phyloP scores from a whole-genome alignment of 331 rosid genomes.

The Spiraea crenata region DNA sequence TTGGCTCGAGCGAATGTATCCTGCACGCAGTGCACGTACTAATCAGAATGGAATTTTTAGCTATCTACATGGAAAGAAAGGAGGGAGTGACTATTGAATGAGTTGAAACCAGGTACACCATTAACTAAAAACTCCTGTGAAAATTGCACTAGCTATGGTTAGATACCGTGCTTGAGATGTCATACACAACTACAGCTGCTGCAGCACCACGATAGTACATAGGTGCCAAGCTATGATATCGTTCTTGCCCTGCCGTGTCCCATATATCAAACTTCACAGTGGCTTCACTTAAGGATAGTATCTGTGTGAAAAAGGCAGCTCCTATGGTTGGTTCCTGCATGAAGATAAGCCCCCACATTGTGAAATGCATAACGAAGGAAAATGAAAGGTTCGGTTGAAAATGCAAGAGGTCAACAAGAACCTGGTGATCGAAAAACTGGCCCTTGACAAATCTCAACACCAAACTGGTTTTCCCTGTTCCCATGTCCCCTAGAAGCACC shows the following conservation, averaged over 20 bases:
- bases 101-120: neutral
- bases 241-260: slow-evolving; percentile 78
- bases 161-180: slow-evolving; percentile 63
- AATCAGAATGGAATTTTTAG: neutral
- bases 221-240: slow-evolving; percentile 71
- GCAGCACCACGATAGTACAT: slow-evolving; percentile 80
- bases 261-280: slow-evolving; percentile 70
- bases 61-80: too few relatives aligned
- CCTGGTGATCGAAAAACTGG: slow-evolving; percentile 55
- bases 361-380: neutral
- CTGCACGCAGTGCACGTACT: slow-evolving; percentile 32
- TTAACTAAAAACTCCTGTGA: too few relatives aligned
- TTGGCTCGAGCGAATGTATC: slow-evolving; percentile 75
- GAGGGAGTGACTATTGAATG: too few relatives aligned
- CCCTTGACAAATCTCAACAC: slow-evolving; percentile 65
- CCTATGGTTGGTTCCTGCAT: slow-evolving; percentile 62
- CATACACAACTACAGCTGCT: slow-evolving; percentile 77
- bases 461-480: slow-evolving; percentile 71
- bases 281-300: slow-evolving; percentile 53
- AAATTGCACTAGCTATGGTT: neutral
- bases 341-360: neutral
- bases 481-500: slow-evolving; percentile 74
- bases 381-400: neutral
- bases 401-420: slow-evolving; percentile 12
- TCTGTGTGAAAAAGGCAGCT: slow-evolving; percentile 69